A percentile compares a stretch with the other conserved stretches of the same genome.
Evolutionary conservation across 495 filamentous ascomycete species (phyloP).

Genomic region (Chaetomium tenue): DNA sequence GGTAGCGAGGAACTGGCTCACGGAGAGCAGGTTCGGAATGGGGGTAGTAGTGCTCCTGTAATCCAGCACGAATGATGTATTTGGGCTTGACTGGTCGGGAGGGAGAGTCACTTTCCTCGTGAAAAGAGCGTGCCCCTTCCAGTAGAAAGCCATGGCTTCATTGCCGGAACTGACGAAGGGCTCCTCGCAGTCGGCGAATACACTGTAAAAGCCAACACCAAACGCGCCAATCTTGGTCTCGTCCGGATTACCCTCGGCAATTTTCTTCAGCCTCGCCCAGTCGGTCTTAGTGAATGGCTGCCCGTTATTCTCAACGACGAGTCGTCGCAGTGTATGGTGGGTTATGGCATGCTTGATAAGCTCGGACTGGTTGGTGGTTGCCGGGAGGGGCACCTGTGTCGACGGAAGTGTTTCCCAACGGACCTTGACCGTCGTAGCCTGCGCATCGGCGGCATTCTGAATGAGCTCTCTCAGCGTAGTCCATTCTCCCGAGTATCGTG

Average conservation of each 20-base stretch:
- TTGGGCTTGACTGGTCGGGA: conserved; percentile 55
- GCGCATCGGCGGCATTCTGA: conserved; percentile 96
- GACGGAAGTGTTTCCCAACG: conserved; percentile 88
- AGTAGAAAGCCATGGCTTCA: conserved; percentile 97
- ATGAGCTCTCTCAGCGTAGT: conserved; percentile 84
- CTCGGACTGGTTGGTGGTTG: conserved; percentile 61
- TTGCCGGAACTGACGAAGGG: conserved; percentile 90
- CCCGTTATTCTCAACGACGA: conserved; percentile 89
- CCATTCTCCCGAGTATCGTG: conserved; percentile 94
- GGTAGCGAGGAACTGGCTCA: conserved; percentile 89
- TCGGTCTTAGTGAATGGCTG: conserved; percentile 79
- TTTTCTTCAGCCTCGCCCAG: conserved; percentile 90
- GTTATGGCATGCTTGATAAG: conserved; percentile 77
- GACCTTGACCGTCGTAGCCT: conserved; percentile 83
- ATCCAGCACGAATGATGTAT: conserved; percentile 89
- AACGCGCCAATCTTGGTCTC: conserved; percentile 99
- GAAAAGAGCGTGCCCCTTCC: conserved; percentile 93
- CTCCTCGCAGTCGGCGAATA: conserved; percentile 97
- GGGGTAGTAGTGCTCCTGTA: conserved; percentile 85
- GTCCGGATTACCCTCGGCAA: conserved; percentile 97
- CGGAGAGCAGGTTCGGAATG: conserved; percentile 75
- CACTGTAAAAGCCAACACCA: conserved; percentile 97
- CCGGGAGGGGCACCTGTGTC: conserved; percentile 67
- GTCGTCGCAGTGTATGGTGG: conserved; percentile 77
- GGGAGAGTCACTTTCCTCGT: conserved; percentile 76